These are phyloP conservation scores for Botrytis cinerea DNA, from an alignment of 2,329 filamentous ascomycete species.

Conservation along the genomic window DNA sequence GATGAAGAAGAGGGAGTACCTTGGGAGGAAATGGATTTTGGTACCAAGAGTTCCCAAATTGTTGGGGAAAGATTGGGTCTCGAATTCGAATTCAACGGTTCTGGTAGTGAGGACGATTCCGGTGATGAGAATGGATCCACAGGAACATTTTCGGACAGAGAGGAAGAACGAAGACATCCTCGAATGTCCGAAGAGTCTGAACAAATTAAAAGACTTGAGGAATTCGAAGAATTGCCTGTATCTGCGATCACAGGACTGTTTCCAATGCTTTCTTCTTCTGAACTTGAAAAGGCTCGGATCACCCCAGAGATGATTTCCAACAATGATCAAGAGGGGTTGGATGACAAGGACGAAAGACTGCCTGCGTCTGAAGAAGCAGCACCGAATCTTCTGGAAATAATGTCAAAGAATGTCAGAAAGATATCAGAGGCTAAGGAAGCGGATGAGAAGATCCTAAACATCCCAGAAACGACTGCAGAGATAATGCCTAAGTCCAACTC, in stretches of 20 bases:
- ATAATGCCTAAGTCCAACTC: background rate
- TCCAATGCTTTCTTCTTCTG: no score
- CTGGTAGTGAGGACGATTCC: background rate
- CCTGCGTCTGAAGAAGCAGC: background rate
- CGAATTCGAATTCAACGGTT: background rate
- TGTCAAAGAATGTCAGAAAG: background rate
- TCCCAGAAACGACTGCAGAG: background rate
- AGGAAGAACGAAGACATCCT: background rate
- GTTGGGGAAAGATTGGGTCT: background rate
- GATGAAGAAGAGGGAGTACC: background rate
- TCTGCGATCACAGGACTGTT: background rate
- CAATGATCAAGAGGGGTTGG: background rate
- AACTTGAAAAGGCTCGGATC: background rate
- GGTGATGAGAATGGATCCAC: background rate
- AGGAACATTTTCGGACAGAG: background rate
- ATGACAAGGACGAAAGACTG: background rate
- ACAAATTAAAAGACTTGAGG: no score
- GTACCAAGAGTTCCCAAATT: background rate
- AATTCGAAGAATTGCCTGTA: background rate
- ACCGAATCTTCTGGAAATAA: background rate
- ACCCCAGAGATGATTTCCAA: background rate
- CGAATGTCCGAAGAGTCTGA: no score
- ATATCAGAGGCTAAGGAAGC: accelerated
- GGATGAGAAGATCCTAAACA: background rate
- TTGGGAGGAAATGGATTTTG: background rate